A percentile compares a stretch with the other conserved stretches of the same genome.
phyloP scores from a whole-genome alignment of 495 filamentous ascomycete genomes.

The Xylaria palmicola region DNA sequence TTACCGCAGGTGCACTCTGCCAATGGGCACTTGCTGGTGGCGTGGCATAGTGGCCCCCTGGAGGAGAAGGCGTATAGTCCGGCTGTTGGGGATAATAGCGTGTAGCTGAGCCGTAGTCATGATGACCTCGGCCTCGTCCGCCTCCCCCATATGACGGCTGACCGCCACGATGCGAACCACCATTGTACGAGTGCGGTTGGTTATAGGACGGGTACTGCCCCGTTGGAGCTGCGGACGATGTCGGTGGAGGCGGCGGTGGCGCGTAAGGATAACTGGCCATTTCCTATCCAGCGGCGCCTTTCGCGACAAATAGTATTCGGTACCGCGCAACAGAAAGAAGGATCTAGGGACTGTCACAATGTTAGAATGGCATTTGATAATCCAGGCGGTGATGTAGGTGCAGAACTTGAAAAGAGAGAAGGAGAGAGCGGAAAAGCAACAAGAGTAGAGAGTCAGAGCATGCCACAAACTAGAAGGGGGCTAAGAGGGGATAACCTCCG shows the following conservation, averaged over 20 bases:
- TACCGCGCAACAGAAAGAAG: neutral
- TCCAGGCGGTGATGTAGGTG: neutral
- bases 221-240: conserved; percentile 37
- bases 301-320: neutral
- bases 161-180: conserved; percentile 25
- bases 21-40: conserved; percentile 36
- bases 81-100: conserved; percentile 26
- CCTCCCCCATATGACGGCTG: conserved; percentile 22
- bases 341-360: neutral
- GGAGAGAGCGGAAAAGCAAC: no score
- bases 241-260: conserved; percentile 54
- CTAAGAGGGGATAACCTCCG: no score
- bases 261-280: conserved; percentile 53
- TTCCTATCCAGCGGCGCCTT: conserved; percentile 9
- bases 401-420: no score
- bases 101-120: conserved; percentile 25
- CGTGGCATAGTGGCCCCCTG: conserved; percentile 24
- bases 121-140: conserved; percentile 27
- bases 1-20: conserved; percentile 31
- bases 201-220: conserved; percentile 38
- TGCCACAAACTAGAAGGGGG: no score
- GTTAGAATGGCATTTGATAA: neutral
- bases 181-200: conserved; percentile 32
- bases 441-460: no score
- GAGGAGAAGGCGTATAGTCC: conserved; percentile 22